Conservation (phyloP, 257 asterid genomes). For the Scutellaria baicalensis region DNA sequence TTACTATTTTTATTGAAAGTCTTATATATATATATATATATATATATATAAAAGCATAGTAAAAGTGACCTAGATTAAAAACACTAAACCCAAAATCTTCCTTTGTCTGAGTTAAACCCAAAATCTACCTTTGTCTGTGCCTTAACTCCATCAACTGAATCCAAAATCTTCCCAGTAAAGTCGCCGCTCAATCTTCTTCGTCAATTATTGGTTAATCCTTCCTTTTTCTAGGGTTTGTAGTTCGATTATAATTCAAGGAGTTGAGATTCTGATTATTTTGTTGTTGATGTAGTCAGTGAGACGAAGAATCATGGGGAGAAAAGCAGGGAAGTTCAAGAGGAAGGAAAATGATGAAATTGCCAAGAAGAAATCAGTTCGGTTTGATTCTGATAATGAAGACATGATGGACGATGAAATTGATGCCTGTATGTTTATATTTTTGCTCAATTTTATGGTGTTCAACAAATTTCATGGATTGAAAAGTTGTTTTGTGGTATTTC, state of each 20-base stretch:
- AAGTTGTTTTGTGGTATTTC: not conserved
- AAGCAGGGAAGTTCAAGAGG: slow-evolving; percentile 55
- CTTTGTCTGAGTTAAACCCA: too few relatives aligned
- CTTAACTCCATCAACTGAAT: too few relatives aligned
- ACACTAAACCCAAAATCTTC: too few relatives aligned
- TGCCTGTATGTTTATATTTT: slow-evolving; percentile 34
- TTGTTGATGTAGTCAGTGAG: not conserved
- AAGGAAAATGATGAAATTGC: slow-evolving; percentile 28
- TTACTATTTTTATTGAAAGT: too few relatives aligned
- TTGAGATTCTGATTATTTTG: not conserved
- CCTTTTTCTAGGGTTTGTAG: not conserved
- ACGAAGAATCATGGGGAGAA: slow-evolving; percentile 47
- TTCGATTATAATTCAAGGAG: not conserved
- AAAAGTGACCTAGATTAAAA: too few relatives aligned
- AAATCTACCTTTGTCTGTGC: too few relatives aligned
- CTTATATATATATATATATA: too few relatives aligned
- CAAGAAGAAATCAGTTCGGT: slow-evolving; percentile 16
- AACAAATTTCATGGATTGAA: not conserved
- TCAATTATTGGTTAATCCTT: too few relatives aligned
- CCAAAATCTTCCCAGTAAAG: too few relatives aligned
- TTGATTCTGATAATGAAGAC: slow-evolving; percentile 36
- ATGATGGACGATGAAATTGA: slow-evolving; percentile 62
- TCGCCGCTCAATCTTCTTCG: too few relatives aligned
- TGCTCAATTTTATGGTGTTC: not conserved
- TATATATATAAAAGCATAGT: too few relatives aligned